phyloP scores from a whole-genome alignment of 2,329 filamentous ascomycete genomes.

The Fusarium sp. region DNA sequence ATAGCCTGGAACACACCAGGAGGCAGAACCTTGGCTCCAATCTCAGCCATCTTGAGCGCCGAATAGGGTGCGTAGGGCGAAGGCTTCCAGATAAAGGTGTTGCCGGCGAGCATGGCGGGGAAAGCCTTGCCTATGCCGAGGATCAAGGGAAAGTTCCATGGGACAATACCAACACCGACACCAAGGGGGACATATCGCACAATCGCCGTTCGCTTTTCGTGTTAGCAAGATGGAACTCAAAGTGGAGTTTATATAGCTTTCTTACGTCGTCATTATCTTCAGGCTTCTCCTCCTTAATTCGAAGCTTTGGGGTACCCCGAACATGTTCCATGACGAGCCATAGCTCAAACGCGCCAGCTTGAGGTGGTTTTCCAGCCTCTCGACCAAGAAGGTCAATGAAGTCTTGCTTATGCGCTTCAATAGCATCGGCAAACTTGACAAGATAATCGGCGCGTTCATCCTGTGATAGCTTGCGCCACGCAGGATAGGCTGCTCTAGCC shows the following conservation, averaged over 20 bases:
- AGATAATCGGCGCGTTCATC: slow-evolving; percentile 47
- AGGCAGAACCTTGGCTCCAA: slow-evolving; percentile 69
- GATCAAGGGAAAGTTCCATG: slow-evolving; percentile 45
- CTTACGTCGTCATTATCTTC: slow-evolving; percentile 35
- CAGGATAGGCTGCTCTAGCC: slow-evolving; percentile 48
- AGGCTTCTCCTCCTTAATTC: slow-evolving; percentile 32
- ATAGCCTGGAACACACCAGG: slow-evolving; percentile 73
- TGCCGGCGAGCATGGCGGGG: slow-evolving; percentile 69
- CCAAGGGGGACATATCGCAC: slow-evolving; percentile 25
- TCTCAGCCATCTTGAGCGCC: slow-evolving; percentile 69
- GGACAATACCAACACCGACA: slow-evolving; percentile 40
- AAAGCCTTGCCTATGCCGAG: slow-evolving; percentile 61
- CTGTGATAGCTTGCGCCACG: slow-evolving; percentile 48
- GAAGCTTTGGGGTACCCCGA: background rate
- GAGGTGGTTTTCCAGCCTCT: slow-evolving; percentile 48
- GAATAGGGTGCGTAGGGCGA: slow-evolving; percentile 71
- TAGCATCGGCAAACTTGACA: slow-evolving; percentile 46
- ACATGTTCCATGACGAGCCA: slow-evolving; percentile 11
- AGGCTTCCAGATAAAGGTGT: slow-evolving; percentile 68
- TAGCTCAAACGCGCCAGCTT: slow-evolving; percentile 18
- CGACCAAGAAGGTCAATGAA: slow-evolving; percentile 42
- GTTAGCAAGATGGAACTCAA: background rate
- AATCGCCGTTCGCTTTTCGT: background rate
- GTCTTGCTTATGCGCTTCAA: slow-evolving; percentile 45
- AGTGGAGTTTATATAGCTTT: slow-evolving; percentile 52